Evolutionary conservation across 2,329 filamentous ascomycete genomes (phyloP), one percentile per base, ranked within the genome.

Genomic region (Aureobasidium sp.): DNA sequence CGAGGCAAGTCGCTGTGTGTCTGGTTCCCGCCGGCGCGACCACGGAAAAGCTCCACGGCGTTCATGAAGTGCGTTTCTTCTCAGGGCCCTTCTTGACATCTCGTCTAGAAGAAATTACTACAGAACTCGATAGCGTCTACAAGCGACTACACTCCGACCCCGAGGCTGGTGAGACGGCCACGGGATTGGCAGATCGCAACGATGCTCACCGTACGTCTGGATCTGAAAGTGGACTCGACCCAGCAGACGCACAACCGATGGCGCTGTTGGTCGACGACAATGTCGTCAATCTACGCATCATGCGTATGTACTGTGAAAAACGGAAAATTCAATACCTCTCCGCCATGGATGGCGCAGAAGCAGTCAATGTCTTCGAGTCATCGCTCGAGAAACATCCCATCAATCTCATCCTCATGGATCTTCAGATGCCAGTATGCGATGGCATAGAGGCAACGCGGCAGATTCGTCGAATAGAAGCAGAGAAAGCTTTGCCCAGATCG

Each of bases 211-310:
- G 60, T 11, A 31, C 57, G n/a, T 39, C 34, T 7, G 34, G 42
- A 5, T 22, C 39, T 7, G 49, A 62, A 7, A 27, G 22, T 14
- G 17, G 22, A 1, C 6, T 41, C 7, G 49, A 55, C 25, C 52
- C 60, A 14, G 42, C 60, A 22, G 59, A 49, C 7, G 25, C 52
- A n/a, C 14, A 55, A 36, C 66, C 74, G 4, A 62, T 68, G 63
- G 57, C 74, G 7, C 71, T 81, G 0, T 68, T 81, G 0, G 79
- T 80, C 0, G 79, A 81, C 64, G 79, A 81, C 63, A 81, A 81
- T 49, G 61, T 74, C 2, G 76, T 81, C 61, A 81, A 81, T 25
- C 72, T 81, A 0, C 78, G 78, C 22, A 79, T 81, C 29, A 66
- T 81, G 31, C 71, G 75, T 20, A 78, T 79, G 67, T 81, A 80